Conservation (phyloP, 305 asterid genomes). For the Andrographis paniculata region DNA sequence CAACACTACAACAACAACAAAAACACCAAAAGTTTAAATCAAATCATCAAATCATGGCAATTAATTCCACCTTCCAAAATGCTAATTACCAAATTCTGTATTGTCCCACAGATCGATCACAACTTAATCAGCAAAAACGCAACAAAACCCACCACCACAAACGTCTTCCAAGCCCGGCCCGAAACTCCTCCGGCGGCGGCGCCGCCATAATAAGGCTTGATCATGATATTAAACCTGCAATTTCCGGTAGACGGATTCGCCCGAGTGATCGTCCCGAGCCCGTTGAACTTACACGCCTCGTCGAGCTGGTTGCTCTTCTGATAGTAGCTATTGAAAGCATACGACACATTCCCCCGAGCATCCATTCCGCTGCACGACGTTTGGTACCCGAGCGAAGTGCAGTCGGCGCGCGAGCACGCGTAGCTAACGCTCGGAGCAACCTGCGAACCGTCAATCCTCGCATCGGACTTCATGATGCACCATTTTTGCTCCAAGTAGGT, state of each 20-base stretch:
- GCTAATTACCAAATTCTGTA: no score
- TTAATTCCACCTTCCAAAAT: no score
- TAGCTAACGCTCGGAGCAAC: slow-evolving; percentile 57
- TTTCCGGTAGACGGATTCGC: slow-evolving; percentile 50
- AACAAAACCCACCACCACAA: no score
- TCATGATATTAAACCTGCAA: slow-evolving; percentile 54
- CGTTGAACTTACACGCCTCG: slow-evolving; percentile 53
- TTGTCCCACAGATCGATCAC: no score
- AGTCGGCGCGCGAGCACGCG: slow-evolving; percentile 61
- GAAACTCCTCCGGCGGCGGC: slow-evolving; percentile 19
- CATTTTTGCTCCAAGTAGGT: slow-evolving; percentile 41
- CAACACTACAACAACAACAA: no score
- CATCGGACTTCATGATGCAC: slow-evolving; percentile 57
- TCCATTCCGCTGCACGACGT: slow-evolving; percentile 58
- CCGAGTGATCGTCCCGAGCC: slow-evolving; percentile 51
- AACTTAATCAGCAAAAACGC: no score
- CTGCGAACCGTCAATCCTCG: slow-evolving; percentile 33
- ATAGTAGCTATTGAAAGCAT: slow-evolving; percentile 73
- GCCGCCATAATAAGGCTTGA: slow-evolving; percentile 42
- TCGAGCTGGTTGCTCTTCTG: slow-evolving; percentile 55
- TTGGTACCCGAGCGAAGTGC: slow-evolving; percentile 60
- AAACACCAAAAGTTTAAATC: no score
- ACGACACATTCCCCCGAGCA: slow-evolving; percentile 45
- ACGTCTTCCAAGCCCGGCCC: not conserved
- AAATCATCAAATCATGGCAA: no score